Evolutionary conservation across 257 asterid genomes (phyloP).

Genomic region (Solanum pimpinellifolium): DNA sequence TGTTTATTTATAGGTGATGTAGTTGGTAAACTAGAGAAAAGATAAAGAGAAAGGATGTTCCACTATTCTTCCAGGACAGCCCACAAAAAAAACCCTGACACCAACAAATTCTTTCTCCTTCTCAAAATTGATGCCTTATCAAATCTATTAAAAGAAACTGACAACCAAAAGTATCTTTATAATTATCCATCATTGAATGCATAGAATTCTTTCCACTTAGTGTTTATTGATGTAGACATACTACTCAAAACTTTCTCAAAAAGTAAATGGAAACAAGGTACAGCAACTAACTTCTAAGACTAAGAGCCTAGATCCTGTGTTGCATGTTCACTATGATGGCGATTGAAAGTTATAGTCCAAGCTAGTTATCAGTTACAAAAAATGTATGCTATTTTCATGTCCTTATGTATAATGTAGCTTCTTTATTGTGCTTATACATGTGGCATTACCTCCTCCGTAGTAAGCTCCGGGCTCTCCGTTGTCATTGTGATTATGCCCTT

Average conservation of each 20-base stretch:
- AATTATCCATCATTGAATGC: background rate
- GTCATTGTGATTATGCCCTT: slow-evolving; percentile 13
- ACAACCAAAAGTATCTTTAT: background rate
- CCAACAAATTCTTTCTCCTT: background rate
- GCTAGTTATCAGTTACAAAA: background rate
- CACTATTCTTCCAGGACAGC: background rate
- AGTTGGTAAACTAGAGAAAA: background rate
- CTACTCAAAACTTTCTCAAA: background rate
- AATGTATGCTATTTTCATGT: background rate
- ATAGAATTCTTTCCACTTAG: background rate
- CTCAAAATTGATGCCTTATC: background rate
- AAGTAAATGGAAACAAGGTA: background rate
- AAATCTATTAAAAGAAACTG: background rate
- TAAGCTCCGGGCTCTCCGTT: slow-evolving; percentile 42
- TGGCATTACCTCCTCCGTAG: slow-evolving; percentile 40
- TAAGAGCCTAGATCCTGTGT: background rate
- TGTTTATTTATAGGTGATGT: background rate
- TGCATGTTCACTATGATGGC: background rate
- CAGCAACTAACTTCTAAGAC: background rate
- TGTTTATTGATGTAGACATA: background rate
- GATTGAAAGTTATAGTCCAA: background rate
- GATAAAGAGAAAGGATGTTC: background rate
- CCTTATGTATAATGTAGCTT: background rate
- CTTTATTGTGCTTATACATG: background rate
- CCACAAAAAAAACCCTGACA: background rate